Base-by-base conservation (phyloP, 169 alveolate genomes). In the Babesia ovata region DNA sequence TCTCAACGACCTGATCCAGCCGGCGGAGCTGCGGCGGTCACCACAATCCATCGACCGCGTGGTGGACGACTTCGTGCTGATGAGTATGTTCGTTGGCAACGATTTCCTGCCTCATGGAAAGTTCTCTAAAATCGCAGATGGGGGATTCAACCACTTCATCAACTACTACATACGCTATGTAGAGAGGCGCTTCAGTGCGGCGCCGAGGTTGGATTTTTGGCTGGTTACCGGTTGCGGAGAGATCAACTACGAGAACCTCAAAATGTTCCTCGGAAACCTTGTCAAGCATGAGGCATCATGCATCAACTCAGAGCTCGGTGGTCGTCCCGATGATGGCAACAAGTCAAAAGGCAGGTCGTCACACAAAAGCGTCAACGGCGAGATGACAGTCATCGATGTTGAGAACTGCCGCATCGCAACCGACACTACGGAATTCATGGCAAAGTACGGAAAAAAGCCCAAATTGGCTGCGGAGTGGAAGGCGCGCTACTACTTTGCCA, bases 1-100 rank as follows among this genome's bases (percentile, higher is more conserved):
- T 45, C 90, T 86, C 42, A 57, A 82, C 33, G 97, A 94, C 81
- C 91, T 91, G 85, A 46, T 75, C 39, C 87, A 54, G 60, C 36
- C 62, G 42, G 56, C 59, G 46, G 86, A 56, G 71, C 70, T 63
- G 74, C 79, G 86, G 58, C 74, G 63, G 86, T 82, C 63, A 13
- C 75, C 84, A 10, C 54, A 62, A 26, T 73, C 78, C 39, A 86
- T 90, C 36, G 86, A 69, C 76, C 86, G 97, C 72, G 93, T 95
- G 17, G 93, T 97, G 28, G 99, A 97, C 85, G 99, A 96, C 81
- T 95, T 97, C 73, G 96, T 95, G 0, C 93, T 96, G 67, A 75
- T 97, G 71, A 93, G 98, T 75, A 92, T 96, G 90, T 93, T 96
- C 75, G 96, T 97, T 13, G 99, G 99, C 53, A 97, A 97, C 82